Evolutionary conservation across 257 asterid genomes (phyloP).

Genomic region (Fraxinus cuspidata): DNA sequence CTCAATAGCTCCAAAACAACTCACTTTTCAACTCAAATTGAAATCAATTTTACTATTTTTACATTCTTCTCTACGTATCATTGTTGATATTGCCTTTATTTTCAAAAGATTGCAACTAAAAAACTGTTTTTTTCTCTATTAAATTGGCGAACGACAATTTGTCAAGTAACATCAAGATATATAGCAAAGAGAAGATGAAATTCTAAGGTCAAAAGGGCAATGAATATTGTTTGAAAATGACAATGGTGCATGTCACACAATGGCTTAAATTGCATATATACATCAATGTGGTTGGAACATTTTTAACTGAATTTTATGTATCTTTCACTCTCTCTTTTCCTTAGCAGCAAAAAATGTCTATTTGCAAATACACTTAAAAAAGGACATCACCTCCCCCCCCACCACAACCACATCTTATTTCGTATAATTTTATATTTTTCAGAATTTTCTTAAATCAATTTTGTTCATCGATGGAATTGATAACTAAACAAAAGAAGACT

Average conservation of each 20-base stretch:
- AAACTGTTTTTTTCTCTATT: too few species aligned
- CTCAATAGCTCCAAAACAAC: too few species aligned
- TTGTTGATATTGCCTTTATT: too few species aligned
- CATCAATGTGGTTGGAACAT: constrained; percentile 8
- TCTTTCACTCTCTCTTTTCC: constrained; percentile 20
- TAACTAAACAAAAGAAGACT: neutral
- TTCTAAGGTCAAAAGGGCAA: neutral
- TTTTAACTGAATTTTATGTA: constrained; percentile 13
- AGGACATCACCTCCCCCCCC: neutral
- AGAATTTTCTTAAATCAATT: constrained; percentile 19
- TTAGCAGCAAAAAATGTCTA: constrained; percentile 11
- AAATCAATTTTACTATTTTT: too few species aligned
- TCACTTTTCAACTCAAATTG: neutral
- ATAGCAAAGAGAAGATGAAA: neutral
- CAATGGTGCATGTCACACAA: neutral
- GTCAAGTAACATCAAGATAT: neutral
- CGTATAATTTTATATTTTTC: neutral
- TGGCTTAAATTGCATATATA: constrained; percentile 10
- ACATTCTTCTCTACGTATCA: too few species aligned
- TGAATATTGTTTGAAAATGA: constrained; percentile 7
- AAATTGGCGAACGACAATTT: too few species aligned
- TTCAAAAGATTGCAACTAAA: too few species aligned
- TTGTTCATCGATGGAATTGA: constrained; percentile 40
- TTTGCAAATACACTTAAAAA: neutral
- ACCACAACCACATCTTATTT: constrained; percentile 17